Percentiles rank a stretch among this genome's conserved stretches.
Evolutionary conservation across 2,329 filamentous ascomycete genomes (phyloP).

Genomic region (Neonectria faginata): DNA sequence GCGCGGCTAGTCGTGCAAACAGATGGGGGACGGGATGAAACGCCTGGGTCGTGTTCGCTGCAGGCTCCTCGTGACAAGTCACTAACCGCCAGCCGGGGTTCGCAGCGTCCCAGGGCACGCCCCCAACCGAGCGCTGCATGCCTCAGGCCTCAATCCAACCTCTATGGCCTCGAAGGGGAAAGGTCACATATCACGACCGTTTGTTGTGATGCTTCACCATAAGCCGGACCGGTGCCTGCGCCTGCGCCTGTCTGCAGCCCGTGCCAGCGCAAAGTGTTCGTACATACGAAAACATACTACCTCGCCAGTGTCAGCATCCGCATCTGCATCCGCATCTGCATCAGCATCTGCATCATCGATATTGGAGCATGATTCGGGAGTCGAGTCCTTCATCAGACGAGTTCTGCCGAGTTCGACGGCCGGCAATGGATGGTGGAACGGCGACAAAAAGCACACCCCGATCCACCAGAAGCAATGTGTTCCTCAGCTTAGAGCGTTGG

Average conservation of each 20-base stretch:
- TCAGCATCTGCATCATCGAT: background rate
- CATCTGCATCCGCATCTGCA: background rate
- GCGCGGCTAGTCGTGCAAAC: conserved; percentile 40
- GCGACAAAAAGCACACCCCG: conserved; percentile 4
- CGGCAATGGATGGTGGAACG: conserved; percentile 12
- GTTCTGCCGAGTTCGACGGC: conserved; percentile 16
- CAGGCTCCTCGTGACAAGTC: conserved; percentile 46
- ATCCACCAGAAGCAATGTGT: conserved; percentile 9
- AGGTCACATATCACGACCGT: conserved; percentile 15
- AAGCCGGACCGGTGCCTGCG: conserved; percentile 16
- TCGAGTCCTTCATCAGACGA: conserved; percentile 23
- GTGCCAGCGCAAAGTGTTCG: conserved; percentile 27
- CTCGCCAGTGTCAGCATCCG: conserved; percentile 15
- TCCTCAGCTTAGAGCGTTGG: conserved; percentile 1
- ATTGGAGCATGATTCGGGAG: conserved; percentile 3
- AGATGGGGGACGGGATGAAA: conserved; percentile 45
- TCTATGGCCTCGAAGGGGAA: conserved; percentile 7
- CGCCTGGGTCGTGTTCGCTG: conserved; percentile 40
- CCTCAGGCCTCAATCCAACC: background rate
- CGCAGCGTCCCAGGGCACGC: conserved; percentile 29
- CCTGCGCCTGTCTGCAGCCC: conserved; percentile 23
- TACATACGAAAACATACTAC: conserved; percentile 1
- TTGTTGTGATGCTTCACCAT: conserved; percentile 19
- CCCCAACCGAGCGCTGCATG: conserved; percentile 24
- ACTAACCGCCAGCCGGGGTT: conserved; percentile 41